These are phyloP conservation scores for Grammothele lineata DNA, from an alignment of 768 basidiomycete genomes.

Conservation along the genomic window DNA sequence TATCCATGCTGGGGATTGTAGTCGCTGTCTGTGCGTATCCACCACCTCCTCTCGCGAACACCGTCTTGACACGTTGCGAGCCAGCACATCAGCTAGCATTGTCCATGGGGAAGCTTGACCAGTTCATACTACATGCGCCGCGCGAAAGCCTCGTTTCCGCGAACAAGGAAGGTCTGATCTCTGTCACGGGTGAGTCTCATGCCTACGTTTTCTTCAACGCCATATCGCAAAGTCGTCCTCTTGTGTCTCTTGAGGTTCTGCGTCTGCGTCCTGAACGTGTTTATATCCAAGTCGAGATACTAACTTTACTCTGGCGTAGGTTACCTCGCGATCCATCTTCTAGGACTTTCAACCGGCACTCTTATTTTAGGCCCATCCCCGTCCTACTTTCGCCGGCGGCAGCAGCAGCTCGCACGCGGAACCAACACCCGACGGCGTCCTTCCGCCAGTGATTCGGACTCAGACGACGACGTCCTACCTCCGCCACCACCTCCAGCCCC, in stretches of 20 bases:
- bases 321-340: constrained; percentile 84
- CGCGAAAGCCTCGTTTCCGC: constrained; percentile 61
- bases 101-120: constrained; percentile 48
- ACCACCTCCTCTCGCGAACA: too few species aligned
- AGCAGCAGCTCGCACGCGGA: constrained; percentile 26
- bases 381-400: constrained; percentile 59
- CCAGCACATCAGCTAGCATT: constrained; percentile 72
- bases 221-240: too few species aligned
- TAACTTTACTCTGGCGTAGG: constrained; percentile 43
- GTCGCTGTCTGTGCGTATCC: constrained; percentile 47
- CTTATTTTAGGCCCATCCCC: constrained; percentile 77
- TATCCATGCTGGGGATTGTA: constrained; percentile 57
- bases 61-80: background rate
- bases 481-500: background rate
- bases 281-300: too few species aligned
- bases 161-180: constrained; percentile 92
- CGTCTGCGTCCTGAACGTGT: too few species aligned
- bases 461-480: constrained; percentile 10
- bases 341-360: constrained; percentile 81
- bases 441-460: constrained; percentile 19
- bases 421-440: constrained; percentile 1
- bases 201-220: too few species aligned
- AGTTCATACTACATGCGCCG: constrained; percentile 61
- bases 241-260: too few species aligned
- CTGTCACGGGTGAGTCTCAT: constrained; percentile 54